Evolutionary conservation across 2,329 filamentous ascomycete species (phyloP).

Genomic region (Parascedosporium putredinis): DNA sequence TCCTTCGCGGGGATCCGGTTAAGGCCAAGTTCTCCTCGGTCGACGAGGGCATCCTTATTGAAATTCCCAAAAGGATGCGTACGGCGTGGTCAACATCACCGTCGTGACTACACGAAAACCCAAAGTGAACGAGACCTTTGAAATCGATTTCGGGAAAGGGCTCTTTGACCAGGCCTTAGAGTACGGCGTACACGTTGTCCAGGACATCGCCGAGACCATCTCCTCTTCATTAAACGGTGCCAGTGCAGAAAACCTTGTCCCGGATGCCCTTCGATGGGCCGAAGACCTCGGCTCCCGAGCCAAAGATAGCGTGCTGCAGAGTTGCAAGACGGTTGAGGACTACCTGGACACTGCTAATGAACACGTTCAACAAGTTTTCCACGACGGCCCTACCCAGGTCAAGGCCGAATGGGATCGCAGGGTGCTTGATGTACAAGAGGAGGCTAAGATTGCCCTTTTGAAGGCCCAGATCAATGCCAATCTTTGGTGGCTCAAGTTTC

Average conservation of each 20-base stretch:
- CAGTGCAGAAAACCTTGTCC: not conserved
- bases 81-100: constrained; percentile 47
- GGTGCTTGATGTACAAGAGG: constrained; percentile 24
- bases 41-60: constrained; percentile 41
- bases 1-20: constrained; percentile 37
- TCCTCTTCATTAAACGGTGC: not conserved
- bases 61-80: constrained; percentile 43
- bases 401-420: constrained; percentile 6
- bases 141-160: constrained; percentile 46
- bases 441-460: constrained; percentile 34
- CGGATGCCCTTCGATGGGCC: not conserved
- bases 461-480: constrained; percentile 45
- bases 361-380: not conserved
- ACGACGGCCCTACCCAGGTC: not conserved
- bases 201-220: not conserved
- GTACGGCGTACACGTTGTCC: not conserved
- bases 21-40: constrained; percentile 36
- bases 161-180: constrained; percentile 33
- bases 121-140: constrained; percentile 50
- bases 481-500: constrained; percentile 45
- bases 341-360: not conserved
- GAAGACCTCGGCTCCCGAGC: not conserved
- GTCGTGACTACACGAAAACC: constrained; percentile 49
- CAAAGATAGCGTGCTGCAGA: not conserved
- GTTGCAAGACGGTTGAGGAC: not conserved